These are phyloP conservation scores for Clavariopsis aquatica DNA, from an alignment of 495 filamentous ascomycete species.

Conservation along the genomic window DNA sequence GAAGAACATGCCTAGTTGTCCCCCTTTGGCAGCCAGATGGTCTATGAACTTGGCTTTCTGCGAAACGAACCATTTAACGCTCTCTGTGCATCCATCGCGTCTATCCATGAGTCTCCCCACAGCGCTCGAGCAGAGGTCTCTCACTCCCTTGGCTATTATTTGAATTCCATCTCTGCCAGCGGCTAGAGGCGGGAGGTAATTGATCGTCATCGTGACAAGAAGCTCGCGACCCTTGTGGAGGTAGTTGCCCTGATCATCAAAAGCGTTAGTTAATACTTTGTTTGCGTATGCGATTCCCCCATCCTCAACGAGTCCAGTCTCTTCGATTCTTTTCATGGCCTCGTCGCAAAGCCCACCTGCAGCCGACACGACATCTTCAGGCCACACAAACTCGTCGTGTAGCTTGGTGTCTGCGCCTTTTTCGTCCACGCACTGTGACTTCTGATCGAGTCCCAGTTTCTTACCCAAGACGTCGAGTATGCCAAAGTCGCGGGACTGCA, in stretches of 20 bases:
- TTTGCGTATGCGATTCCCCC: background rate
- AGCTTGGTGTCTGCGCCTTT: no score
- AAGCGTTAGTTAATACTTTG: background rate
- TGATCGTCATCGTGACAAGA: background rate
- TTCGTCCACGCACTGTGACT: no score
- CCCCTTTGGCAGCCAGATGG: background rate
- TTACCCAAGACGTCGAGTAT: no score
- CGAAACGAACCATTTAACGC: background rate
- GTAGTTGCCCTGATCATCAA: background rate
- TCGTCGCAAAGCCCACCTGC: no score
- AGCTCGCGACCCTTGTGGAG: background rate
- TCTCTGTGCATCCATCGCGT: background rate
- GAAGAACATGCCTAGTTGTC: background rate
- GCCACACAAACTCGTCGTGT: no score
- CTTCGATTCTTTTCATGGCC: no score
- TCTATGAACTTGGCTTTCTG: background rate
- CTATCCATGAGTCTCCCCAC: background rate
- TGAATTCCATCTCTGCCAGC: background rate
- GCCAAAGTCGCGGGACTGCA: no score
- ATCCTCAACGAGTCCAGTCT: background rate
- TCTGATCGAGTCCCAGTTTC: no score
- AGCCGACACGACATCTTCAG: no score
- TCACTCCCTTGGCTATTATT: background rate
- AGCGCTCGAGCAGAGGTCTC: background rate
- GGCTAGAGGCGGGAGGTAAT: background rate